phyloP scores from a whole-genome alignment of 331 rosid genomes.

The Telfairia occidentalis region DNA sequence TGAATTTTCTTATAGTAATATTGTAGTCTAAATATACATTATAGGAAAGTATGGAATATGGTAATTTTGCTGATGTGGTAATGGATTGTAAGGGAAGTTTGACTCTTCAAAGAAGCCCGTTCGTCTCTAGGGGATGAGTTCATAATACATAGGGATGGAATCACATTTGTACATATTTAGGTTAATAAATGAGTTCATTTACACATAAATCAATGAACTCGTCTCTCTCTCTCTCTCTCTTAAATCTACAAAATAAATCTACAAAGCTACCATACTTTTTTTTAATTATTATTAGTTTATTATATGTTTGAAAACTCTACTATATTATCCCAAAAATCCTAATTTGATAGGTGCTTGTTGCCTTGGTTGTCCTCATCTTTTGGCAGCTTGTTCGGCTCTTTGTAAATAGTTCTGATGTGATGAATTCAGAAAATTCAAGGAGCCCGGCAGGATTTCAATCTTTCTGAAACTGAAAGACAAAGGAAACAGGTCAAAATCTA shows the following conservation, averaged over 20 bases:
- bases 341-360: background rate
- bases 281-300: background rate
- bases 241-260: background rate
- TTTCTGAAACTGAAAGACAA: background rate
- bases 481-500: background rate
- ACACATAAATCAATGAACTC: background rate
- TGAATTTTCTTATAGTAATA: background rate
- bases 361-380: background rate
- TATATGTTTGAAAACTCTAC: background rate
- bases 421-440: background rate
- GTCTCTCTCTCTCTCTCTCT: background rate
- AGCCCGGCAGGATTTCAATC: background rate
- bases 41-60: background rate
- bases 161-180: too few species aligned
- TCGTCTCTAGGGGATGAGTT: background rate
- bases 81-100: background rate
- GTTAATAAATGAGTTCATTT: background rate
- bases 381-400: background rate
- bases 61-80: background rate
- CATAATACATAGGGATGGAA: background rate
- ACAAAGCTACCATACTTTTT: background rate
- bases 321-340: background rate
- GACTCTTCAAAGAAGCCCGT: background rate
- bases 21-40: background rate
- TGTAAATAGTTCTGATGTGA: background rate